Evolutionary conservation across 2,329 filamentous ascomycete genomes (phyloP), one percentile per base, ranked within the genome.

Genomic region (Fusarium buxicola): DNA sequence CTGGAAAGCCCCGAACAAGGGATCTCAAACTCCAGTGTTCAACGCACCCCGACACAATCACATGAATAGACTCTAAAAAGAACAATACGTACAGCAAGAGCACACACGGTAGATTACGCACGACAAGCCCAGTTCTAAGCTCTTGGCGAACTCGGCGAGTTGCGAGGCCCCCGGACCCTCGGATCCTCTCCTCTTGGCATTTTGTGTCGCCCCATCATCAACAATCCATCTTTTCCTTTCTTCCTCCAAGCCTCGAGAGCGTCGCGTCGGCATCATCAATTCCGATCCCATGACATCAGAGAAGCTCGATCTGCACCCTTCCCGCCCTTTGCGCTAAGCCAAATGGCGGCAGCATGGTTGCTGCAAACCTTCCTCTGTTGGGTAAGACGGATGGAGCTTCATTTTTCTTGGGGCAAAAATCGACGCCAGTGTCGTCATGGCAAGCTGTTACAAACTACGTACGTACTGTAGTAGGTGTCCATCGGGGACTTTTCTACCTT

Each of bases 261-360:
- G 52, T 60, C 43, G 39, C 32, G 55, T 60, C 48, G 43, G 60
- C 60, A 64, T 64, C 60, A 65, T 64, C 44, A 43, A 54, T 36
- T 28, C 27, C 44, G 44, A 54, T 46, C 28, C 16, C 48, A 65
- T 65, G 61, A 65, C 61, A 65, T 65, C 61, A 65, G 57, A 56
- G 47, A 47, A 50, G 36, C 32, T 30, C 16, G 21, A 21, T 21
- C 21, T 21, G 25, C 39, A 49, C 24, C 34, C 25, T 38, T 40
- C 15, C n/a, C 16, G 5, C 16, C 15, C 34, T 25, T 38, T 43
- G 21, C 48, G 39, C 60, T 64, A 63, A 54, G 32, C 52, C 21
- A 11, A 51, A 48, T 8, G 32, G 56, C 32, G 58, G 35, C 36
- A 45, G 32, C 16, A 45, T 48, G 36, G 41, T 47, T 39, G 55